Percentiles rank a stretch among this genome's conserved stretches.
These are phyloP conservation scores for Apophysomyces ossiformis DNA, from an alignment of 371 early-diverging fungal species.

Conservation along the genomic window DNA sequence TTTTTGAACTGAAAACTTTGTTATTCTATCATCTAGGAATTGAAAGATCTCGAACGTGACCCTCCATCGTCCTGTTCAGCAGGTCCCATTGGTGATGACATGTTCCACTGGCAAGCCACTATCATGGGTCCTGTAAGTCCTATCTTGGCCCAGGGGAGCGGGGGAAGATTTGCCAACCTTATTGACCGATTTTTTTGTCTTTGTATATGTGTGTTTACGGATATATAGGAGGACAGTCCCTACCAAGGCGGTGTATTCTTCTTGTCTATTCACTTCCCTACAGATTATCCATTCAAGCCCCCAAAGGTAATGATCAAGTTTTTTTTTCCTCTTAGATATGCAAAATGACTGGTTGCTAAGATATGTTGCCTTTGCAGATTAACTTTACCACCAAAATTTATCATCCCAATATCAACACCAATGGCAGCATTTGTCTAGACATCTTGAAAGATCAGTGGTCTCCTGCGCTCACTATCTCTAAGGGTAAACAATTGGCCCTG, in stretches of 20 bases:
- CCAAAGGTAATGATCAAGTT: slow-evolving; percentile 74
- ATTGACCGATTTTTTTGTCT: neutral
- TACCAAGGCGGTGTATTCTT: slow-evolving; percentile 95
- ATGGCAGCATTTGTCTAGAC: slow-evolving; percentile 98
- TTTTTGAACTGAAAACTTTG: too few species aligned
- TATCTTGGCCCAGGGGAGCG: slow-evolving; percentile 2
- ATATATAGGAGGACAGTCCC: slow-evolving; percentile 64
- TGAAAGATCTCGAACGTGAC: slow-evolving; percentile 94
- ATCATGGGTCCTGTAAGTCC: slow-evolving; percentile 94
- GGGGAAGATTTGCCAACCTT: neutral
- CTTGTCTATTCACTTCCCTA: slow-evolving; percentile 97
- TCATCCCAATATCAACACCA: slow-evolving; percentile 99
- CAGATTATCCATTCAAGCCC: slow-evolving; percentile 99
- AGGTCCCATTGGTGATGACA: slow-evolving; percentile 90
- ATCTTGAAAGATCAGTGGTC: slow-evolving; percentile 99
- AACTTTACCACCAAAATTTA: slow-evolving; percentile 97
- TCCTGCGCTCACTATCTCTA: slow-evolving; percentile 98
- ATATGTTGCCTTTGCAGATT: slow-evolving; percentile 53
- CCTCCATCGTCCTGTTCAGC: slow-evolving; percentile 95
- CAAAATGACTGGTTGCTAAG: slow-evolving; percentile 6
- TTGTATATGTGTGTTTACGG: neutral
- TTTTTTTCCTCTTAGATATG: neutral
- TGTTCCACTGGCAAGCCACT: slow-evolving; percentile 95
- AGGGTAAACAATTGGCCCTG: slow-evolving; percentile 56
- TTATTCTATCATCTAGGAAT: slow-evolving; percentile 69